Base-by-base conservation (phyloP, 1,284 basidiomycete species). In the Heterobasidion irregulare region DNA sequence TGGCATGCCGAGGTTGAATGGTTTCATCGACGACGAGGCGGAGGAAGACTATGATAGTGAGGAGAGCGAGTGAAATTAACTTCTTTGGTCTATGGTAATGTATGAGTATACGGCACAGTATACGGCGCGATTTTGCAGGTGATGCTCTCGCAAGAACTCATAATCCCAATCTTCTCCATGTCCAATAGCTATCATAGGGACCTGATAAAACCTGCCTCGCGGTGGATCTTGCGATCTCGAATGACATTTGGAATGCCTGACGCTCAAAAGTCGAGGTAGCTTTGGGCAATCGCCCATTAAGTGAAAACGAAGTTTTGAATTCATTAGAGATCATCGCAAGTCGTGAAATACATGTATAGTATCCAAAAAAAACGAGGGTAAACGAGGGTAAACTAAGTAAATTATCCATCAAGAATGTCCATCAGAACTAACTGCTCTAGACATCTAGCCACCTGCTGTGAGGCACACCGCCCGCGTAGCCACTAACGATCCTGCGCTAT, bases 391-490 rank as follows among this genome's bases (percentile, higher is more conserved):
- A 26, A 41, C 1, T 41, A 12, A 7, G 26, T 26, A 26, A 26
- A 41, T 8, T 41, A 12, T 41, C 38, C 38, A 41, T 12, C n/a
- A 41, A 12, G 6, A 12, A 41, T 12, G 38, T 41, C n/a, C 38
- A 10, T n/a, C 38, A 41, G 38, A 41, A 41, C 12, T n/a, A 2
- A 10, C n/a, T 12, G 38, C 6, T 4, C 6, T 41, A n/a, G n/a
- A 32, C 46, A 50, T 47, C 59, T 72, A 86, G 58, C 80, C 77
- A 56, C 82, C 81, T 47, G 89, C 89, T 12, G 89, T 92, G 60
- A 92, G 75, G 70, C 89, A 92, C 50, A 90, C 86, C 12, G 89
- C 90, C 50, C 89, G 77, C 70, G 86, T 90, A 32, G 89, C 82
- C 12, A 89, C 86, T 60, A 91, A 68, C 36, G 84, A 73, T 16